Conservation (phyloP, 2,329 filamentous ascomycete genomes). For the Alternaria novae-zelandiae region DNA sequence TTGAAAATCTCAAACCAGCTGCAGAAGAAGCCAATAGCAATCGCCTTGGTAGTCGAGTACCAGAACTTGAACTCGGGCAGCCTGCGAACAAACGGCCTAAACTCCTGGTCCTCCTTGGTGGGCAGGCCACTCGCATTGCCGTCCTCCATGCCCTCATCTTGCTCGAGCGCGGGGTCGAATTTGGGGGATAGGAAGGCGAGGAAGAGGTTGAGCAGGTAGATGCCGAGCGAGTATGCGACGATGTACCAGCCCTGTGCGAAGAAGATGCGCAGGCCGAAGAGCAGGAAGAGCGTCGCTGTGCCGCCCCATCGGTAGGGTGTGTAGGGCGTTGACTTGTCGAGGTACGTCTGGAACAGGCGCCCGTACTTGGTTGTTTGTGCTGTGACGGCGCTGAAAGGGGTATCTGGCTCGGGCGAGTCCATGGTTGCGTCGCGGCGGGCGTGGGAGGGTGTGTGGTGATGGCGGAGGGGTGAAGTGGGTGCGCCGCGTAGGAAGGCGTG, state of each 20-base stretch:
- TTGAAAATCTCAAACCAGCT: slow-evolving; percentile 95
- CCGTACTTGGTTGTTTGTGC: slow-evolving; percentile 80
- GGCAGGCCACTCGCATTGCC: slow-evolving; percentile 79
- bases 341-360: slow-evolving; percentile 87
- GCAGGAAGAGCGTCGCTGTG: slow-evolving; percentile 74
- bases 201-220: slow-evolving; percentile 99
- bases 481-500: slow-evolving; percentile 5
- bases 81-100: slow-evolving; percentile 93
- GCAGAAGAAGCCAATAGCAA: slow-evolving; percentile 83
- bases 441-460: background rate
- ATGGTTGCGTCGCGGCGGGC: slow-evolving; percentile 55
- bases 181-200: slow-evolving; percentile 98
- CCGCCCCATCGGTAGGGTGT: slow-evolving; percentile 88
- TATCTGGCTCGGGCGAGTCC: slow-evolving; percentile 89
- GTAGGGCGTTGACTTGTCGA: slow-evolving; percentile 92
- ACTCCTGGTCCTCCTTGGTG: slow-evolving; percentile 96
- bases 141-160: slow-evolving; percentile 96
- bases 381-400: slow-evolving; percentile 88
- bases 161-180: slow-evolving; percentile 95
- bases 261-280: slow-evolving; percentile 91
- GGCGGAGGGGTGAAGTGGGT: slow-evolving; percentile 3
- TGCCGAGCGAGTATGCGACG: slow-evolving; percentile 95
- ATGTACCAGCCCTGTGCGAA: slow-evolving; percentile 98
- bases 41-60: slow-evolving; percentile 90
- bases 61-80: slow-evolving; percentile 99